These are phyloP conservation scores for Solanum rostratum DNA, from an alignment of 257 asterid genomes.

Conservation along the genomic window DNA sequence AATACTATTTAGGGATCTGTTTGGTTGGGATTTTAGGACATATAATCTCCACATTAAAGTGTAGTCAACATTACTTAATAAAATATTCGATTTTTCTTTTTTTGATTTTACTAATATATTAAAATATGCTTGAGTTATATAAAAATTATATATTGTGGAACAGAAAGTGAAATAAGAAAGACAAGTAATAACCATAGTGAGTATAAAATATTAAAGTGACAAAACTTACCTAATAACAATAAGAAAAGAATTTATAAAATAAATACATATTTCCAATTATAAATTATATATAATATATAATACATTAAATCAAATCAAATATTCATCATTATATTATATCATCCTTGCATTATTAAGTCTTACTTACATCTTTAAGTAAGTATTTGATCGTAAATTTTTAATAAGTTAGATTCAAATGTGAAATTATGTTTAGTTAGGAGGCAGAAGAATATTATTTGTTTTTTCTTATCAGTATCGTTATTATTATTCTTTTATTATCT, in stretches of 20 bases:
- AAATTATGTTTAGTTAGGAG: not conserved
- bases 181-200: not conserved
- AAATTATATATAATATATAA: not conserved
- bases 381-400: not conserved
- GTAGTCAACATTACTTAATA: not conserved
- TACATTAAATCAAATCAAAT: not conserved
- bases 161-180: not conserved
- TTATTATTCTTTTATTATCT: not conserved
- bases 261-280: not conserved
- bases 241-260: not conserved
- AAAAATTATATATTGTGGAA: not conserved
- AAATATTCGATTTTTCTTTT: not conserved
- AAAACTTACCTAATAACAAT: not conserved
- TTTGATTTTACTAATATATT: not conserved
- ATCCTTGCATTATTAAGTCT: not conserved
- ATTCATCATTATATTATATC: not conserved
- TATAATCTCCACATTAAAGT: not conserved
- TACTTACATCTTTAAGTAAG: not conserved
- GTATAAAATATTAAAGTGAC: not conserved
- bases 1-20: not conserved
- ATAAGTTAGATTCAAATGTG: not conserved
- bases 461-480: not conserved
- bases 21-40: not conserved
- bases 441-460: not conserved
- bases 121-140: not conserved